Percentiles rank a stretch among this genome's conserved stretches.
These are phyloP conservation scores for Solanum chiquidenum DNA, from an alignment of 257 asterid genomes.

Conservation along the genomic window DNA sequence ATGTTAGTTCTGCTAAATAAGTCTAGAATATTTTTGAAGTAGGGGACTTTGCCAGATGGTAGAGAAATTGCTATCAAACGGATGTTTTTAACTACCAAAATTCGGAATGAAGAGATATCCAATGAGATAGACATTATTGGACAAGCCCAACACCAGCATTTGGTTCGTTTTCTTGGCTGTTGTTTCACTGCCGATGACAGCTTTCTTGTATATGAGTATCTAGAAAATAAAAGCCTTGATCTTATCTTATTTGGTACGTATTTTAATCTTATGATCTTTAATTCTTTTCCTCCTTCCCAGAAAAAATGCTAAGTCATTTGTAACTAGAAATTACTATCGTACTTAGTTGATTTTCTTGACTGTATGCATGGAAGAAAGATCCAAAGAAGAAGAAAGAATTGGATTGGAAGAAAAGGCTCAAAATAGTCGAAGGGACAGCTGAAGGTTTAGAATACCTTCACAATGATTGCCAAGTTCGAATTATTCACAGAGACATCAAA, in stretches of 20 bases:
- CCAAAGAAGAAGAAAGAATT: neutral
- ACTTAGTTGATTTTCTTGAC: neutral
- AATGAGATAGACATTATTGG: conserved; percentile 5
- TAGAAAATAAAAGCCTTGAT: conserved; percentile 7
- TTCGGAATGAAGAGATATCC: conserved; percentile 1
- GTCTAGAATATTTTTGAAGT: neutral
- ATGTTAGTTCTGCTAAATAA: neutral
- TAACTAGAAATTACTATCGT: neutral
- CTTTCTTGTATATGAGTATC: conserved; percentile 2
- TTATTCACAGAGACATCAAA: conserved; percentile 14
- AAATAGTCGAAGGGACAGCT: conserved; percentile 2
- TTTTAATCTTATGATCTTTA: neutral
- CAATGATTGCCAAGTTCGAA: neutral
- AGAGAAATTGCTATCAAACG: conserved; percentile 5
- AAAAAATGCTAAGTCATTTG: neutral
- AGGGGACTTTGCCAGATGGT: conserved; percentile 10
- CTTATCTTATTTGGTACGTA: conserved; percentile 1
- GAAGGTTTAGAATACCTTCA: conserved; percentile 12
- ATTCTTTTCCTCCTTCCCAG: neutral
- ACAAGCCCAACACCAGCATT: conserved; percentile 1
- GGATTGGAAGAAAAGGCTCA: conserved; percentile 5
- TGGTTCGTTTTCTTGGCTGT: conserved; percentile 9
- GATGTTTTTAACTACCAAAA: conserved; percentile 1
- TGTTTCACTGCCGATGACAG: neutral
- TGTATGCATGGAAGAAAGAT: neutral